Percentiles rank a stretch among this genome's conserved stretches.
Conservation (phyloP, 192 early-diverging fungal species). For the Spinellus fusiger region DNA sequence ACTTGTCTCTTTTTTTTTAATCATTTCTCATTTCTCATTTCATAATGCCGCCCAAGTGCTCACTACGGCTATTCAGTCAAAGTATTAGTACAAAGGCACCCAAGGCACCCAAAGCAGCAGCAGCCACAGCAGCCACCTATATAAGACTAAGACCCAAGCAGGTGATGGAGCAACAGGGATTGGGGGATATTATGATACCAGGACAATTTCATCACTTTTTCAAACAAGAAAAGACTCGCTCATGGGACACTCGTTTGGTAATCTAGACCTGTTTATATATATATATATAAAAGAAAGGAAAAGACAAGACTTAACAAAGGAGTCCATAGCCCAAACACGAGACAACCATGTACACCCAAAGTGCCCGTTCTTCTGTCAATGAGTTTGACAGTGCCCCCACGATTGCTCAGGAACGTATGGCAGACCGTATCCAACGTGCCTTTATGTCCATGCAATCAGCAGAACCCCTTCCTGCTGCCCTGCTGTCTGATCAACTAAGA, state of each 20-base stretch:
- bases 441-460: conserved; percentile 19
- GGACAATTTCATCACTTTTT: conserved; percentile 14
- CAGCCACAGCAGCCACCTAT: too few relatives aligned
- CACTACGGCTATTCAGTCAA: not conserved
- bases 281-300: not conserved
- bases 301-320: too few relatives aligned
- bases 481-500: conserved; percentile 12
- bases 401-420: conserved; percentile 25
- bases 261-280: not conserved
- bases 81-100: too few relatives aligned
- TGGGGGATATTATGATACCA: conserved; percentile 22
- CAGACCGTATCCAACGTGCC: conserved; percentile 26
- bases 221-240: conserved; percentile 8
- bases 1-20: not conserved
- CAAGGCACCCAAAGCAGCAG: too few relatives aligned
- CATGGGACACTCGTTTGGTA: not conserved
- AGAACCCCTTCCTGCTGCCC: conserved; percentile 15
- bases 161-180: not conserved
- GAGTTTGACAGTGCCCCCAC: conserved; percentile 27
- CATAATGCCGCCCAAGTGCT: not conserved
- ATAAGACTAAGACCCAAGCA: not conserved
- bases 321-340: too few relatives aligned
- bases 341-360: conserved; percentile 10
- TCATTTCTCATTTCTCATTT: not conserved
- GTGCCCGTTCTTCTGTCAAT: conserved; percentile 10